phyloP scores from a whole-genome alignment of 2,329 filamentous ascomycete genomes.

The Sphaerulina vaccinii region DNA sequence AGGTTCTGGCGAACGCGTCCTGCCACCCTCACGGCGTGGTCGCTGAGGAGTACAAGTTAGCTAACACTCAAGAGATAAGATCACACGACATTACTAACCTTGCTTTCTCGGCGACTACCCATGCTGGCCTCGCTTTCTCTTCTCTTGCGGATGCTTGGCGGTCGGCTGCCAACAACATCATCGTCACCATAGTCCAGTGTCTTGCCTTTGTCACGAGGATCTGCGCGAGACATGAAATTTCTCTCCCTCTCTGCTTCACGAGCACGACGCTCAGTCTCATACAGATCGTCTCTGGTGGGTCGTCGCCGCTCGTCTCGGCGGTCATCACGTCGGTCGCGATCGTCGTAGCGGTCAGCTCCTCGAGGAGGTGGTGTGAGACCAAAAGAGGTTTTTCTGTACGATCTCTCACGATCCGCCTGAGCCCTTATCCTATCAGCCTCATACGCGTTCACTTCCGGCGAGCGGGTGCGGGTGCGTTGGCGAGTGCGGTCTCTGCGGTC shows the following conservation, averaged over 20 bases:
- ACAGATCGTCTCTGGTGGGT: conserved; percentile 53
- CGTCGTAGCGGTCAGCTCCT: conserved; percentile 30
- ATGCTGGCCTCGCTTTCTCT: conserved; percentile 59
- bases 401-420: conserved; percentile 88
- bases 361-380: conserved; percentile 40
- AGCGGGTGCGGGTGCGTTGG: conserved; percentile 56
- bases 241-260: conserved; percentile 89
- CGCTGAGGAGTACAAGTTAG: conserved; percentile 24
- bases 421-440: conserved; percentile 93
- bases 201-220: conserved; percentile 75
- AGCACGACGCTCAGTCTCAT: conserved; percentile 83
- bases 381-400: conserved; percentile 71
- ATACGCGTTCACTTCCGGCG: conserved; percentile 87
- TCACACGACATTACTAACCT: conserved; percentile 38
- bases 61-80: background rate
- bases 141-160: conserved; percentile 65
- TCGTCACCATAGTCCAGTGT: conserved; percentile 86
- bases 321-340: conserved; percentile 26
- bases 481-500: conserved; percentile 49
- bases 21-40: conserved; percentile 18
- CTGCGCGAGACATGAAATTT: conserved; percentile 76
- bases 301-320: conserved; percentile 26
- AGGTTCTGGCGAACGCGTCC: conserved; percentile 27
- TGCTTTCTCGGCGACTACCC: conserved; percentile 41
- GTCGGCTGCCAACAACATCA: conserved; percentile 49